Evolutionary conservation across 177 flowering plant genomes (phyloP), one percentile per base, ranked within the genome.

Genomic region (Vitis hybrid): DNA sequence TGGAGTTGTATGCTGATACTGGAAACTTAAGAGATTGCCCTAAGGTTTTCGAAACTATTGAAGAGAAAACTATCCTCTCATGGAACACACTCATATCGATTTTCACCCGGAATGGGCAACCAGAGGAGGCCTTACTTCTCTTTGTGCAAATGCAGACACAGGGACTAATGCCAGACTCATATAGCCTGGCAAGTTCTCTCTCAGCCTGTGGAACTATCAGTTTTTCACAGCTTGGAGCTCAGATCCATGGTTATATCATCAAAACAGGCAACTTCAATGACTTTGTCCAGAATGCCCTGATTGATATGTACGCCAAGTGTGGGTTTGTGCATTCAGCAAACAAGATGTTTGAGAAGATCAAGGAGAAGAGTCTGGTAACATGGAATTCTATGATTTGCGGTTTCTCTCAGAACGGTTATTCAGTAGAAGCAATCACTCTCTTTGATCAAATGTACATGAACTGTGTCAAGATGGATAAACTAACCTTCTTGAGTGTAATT

Each of bases 341-440:
- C 50, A 52, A 10, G 67, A 66, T 87, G 54, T 91, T 89, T 60
- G 63, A 72, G 14, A 57, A 67, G 27, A 67, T 72, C 51, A 55
- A 74, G 66, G 59, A 60, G 11, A 84, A 59, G 76, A 73, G 85
- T 70, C 76, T 85, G 40, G 77, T 91, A 19, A 72, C 94, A 6
- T 93, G 98, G 94, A 91, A 89, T 68, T 85, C 86, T 46, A 91
- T 93, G 92, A 82, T 91, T 48, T 72, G 82, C 69, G 93, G 94
- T 8, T 83, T 86, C 68, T 77, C 83, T 73, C 93, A 83, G 64
- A 89, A 84, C 65, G 94, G 97, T 50, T 56, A 75, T 62, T 83
- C 89, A 4, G 63, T 71, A 2, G 85, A 87, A 75, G 91, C 94
- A n/a, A 75, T 89, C 12, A 16, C 48, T 51, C 89, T 91, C 40